Evolutionary conservation across 2,329 filamentous ascomycete species (phyloP).

Genomic region (Alternaria infectoria): DNA sequence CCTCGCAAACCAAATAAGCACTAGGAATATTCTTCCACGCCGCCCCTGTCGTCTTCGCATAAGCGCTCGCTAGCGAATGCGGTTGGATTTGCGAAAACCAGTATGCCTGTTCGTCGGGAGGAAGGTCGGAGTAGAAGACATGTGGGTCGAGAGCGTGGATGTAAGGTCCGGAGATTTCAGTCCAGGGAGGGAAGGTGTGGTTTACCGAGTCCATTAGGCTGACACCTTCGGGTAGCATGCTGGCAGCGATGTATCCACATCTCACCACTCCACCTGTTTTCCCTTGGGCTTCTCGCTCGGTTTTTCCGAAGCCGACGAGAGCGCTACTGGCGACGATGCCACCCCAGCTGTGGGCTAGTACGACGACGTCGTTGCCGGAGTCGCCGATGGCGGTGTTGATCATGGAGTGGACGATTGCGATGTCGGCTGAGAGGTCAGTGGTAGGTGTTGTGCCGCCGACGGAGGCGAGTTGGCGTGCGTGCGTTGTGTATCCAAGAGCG

Average conservation of each 20-base stretch:
- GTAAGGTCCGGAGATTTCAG: not conserved
- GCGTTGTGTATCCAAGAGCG: slow-evolving; percentile 37
- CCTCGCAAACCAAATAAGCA: slow-evolving; percentile 47
- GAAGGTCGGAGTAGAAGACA: slow-evolving; percentile 41
- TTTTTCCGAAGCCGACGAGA: slow-evolving; percentile 43
- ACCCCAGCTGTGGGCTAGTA: slow-evolving; percentile 55
- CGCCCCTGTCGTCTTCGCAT: slow-evolving; percentile 30
- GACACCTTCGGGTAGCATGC: slow-evolving; percentile 44
- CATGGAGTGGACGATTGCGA: slow-evolving; percentile 39
- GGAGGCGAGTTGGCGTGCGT: slow-evolving; percentile 36
- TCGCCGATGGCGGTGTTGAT: slow-evolving; percentile 46
- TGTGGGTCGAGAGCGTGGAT: not conserved
- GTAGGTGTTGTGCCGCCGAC: slow-evolving; percentile 32
- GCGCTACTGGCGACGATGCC: slow-evolving; percentile 50
- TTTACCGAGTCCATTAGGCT: slow-evolving; percentile 30
- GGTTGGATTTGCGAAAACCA: slow-evolving; percentile 23
- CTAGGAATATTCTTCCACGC: slow-evolving; percentile 46
- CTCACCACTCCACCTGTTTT: slow-evolving; percentile 49
- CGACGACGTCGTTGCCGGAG: slow-evolving; percentile 50
- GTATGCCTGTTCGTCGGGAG: slow-evolving; percentile 25
- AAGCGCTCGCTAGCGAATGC: slow-evolving; percentile 36
- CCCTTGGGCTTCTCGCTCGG: slow-evolving; percentile 41
- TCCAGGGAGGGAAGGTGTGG: not conserved
- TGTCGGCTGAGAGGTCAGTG: slow-evolving; percentile 42
- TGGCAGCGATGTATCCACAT: slow-evolving; percentile 47